These are phyloP conservation scores for Chaetomidium leptoderma DNA, from an alignment of 495 filamentous ascomycete genomes.

Conservation along the genomic window DNA sequence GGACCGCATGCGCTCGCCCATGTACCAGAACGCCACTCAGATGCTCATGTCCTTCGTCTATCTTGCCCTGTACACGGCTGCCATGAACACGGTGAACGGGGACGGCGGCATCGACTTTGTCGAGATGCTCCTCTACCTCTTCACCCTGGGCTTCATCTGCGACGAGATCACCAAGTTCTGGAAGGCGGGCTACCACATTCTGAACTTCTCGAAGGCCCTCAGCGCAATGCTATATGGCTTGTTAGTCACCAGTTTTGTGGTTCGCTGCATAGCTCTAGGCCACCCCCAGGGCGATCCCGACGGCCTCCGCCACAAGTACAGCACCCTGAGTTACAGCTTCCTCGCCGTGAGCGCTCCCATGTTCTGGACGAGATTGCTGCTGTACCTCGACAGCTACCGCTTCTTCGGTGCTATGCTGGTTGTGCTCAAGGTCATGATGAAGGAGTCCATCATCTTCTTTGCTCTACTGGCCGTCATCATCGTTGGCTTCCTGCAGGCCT, in stretches of 20 bases:
- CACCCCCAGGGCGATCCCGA: conserved; percentile 48
- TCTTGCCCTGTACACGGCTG: conserved; percentile 77
- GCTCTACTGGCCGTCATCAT: conserved; percentile 83
- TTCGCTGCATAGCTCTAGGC: conserved; percentile 70
- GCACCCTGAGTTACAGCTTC: conserved; percentile 86
- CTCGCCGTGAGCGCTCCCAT: conserved; percentile 85
- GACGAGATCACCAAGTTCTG: conserved; percentile 85
- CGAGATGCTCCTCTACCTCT: conserved; percentile 79
- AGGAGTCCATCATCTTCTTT: conserved; percentile 96
- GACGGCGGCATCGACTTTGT: conserved; percentile 74
- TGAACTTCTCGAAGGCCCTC: conserved; percentile 95
- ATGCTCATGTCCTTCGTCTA: conserved; percentile 78
- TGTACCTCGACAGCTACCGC: conserved; percentile 88
- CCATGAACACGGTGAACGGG: conserved; percentile 86
- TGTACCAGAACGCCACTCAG: conserved; percentile 88
- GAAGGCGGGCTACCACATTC: conserved; percentile 83
- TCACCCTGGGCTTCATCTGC: conserved; percentile 88
- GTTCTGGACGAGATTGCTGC: conserved; percentile 92
- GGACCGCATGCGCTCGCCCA: conserved; percentile 84
- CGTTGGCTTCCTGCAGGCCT: conserved; percentile 89
- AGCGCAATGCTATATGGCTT: conserved; percentile 77
- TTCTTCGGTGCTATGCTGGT: conserved; percentile 99
- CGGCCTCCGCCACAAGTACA: conserved; percentile 58
- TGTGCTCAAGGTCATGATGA: conserved; percentile 98
- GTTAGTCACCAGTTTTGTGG: conserved; percentile 67